Percentiles rank a stretch among this genome's conserved stretches.
phyloP scores from a whole-genome alignment of 108 stramenopile species.

The Schizochytrium sp. region DNA sequence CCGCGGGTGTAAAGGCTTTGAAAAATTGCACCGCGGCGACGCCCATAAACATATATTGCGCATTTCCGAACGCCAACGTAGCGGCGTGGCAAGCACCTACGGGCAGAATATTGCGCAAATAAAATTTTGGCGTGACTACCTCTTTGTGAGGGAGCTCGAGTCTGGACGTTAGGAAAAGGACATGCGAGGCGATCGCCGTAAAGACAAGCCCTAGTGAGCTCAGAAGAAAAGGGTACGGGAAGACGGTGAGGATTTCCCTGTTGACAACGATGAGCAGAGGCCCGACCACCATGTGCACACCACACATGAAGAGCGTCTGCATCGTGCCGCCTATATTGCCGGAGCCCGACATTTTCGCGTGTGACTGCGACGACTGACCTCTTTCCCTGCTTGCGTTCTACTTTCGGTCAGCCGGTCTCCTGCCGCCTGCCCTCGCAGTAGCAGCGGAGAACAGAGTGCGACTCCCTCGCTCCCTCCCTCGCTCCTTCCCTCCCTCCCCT shows the following conservation, averaged over 20 bases:
- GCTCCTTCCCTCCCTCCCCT: too few species aligned
- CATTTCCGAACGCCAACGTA: conserved; percentile 31
- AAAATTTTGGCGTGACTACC: neutral
- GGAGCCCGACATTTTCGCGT: too few species aligned
- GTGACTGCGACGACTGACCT: too few species aligned
- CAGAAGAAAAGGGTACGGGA: conserved; percentile 25
- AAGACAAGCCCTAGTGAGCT: neutral
- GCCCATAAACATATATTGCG: conserved; percentile 27
- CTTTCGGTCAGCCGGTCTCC: too few species aligned
- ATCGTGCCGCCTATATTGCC: neutral
- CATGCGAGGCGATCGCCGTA: neutral
- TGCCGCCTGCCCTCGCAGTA: too few species aligned
- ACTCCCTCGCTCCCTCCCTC: too few species aligned
- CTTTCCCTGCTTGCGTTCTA: too few species aligned
- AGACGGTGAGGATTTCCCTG: conserved; percentile 24
- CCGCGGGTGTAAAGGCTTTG: conserved; percentile 15
- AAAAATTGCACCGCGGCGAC: neutral
- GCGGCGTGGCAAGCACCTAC: conserved; percentile 25
- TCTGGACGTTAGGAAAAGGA: neutral
- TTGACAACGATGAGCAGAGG: conserved; percentile 29
- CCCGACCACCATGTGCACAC: conserved; percentile 25
- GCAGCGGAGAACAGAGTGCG: too few species aligned
- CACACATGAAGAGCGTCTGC: neutral
- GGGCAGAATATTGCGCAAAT: neutral
- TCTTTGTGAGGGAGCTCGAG: neutral